Evolutionary conservation across 1,139 yeast species (phyloP), one percentile per base, ranked within the genome.

Genomic region (Meyerozyma elateridarum): DNA sequence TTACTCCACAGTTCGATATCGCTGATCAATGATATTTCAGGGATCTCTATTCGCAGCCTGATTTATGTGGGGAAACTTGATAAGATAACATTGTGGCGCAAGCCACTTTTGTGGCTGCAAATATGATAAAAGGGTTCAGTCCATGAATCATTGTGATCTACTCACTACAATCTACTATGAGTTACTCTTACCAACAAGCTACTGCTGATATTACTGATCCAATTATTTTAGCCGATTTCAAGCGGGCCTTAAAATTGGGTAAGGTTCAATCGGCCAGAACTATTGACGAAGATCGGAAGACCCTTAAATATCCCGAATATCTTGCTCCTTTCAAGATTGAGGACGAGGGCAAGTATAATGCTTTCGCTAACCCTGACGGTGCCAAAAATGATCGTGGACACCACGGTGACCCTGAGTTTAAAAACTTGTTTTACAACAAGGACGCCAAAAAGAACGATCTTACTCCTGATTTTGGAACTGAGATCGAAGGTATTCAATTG

Each of bases 391-490:
- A 55, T 36, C 54, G 52, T 29, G 61, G 60, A 2, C 51, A 45
- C 27, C 44, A 53, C 32, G 65, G 63, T 9, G 59, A 58, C 37
- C 51, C 52, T 13, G 19, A 37, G 3, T 58, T 54, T 36, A 52
- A 52, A 35, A 48, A 51, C 34, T 51, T 59, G 29, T 53, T 58
- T 34, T 53, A 57, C 6, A 39, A 41, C 9, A 33, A 36, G 25
- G 47, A 51, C 21, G 40, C 36, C 24, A 32, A 34, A 13, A 28
- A 37, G 6, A 42, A 40, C 22, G 42, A 51, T 38, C 48, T 58
- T 31, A 51, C 63, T 6, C 64, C 64, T 3, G 53, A 56, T 35
- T 56, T 56, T 29, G 65, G 65, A 6, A 51, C 59, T 20, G 61
- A 56, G 36, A 41, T 59, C 28, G 49, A 44, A 7, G 64, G 64